Conservation (phyloP, 1,139 yeast species). For the Suhomyces ambrosiae region DNA sequence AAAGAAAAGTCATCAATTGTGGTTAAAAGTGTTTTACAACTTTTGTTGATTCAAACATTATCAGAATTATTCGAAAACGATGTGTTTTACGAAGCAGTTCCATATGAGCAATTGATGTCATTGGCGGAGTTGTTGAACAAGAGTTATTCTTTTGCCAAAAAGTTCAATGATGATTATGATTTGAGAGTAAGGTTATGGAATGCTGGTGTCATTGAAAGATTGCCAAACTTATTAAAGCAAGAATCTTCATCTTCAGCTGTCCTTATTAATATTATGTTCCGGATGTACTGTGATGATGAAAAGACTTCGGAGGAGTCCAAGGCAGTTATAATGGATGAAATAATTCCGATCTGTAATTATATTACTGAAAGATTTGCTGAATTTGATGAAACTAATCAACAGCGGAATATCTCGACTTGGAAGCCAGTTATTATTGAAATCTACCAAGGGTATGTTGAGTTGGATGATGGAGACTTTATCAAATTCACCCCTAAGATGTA, state of each 20-base stretch:
- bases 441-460: conserved; percentile 74
- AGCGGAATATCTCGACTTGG: conserved; percentile 82
- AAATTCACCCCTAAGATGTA: conserved; percentile 68
- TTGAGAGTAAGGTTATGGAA: conserved; percentile 85
- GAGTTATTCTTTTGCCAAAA: conserved; percentile 81
- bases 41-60: conserved; percentile 83
- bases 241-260: conserved; percentile 91
- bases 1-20: conserved; percentile 78
- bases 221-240: conserved; percentile 89
- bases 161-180: conserved; percentile 86
- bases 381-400: conserved; percentile 75
- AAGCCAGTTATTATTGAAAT: conserved; percentile 90
- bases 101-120: conserved; percentile 60
- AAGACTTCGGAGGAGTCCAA: conserved; percentile 40
- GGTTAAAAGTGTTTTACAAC: conserved; percentile 87
- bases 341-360: conserved; percentile 72
- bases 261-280: conserved; percentile 76
- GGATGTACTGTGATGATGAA: conserved; percentile 73
- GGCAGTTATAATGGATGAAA: conserved; percentile 48
- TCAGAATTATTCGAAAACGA: conserved; percentile 78
- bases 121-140: conserved; percentile 61
- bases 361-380: conserved; percentile 70
- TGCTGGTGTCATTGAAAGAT: conserved; percentile 87
- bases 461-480: conserved; percentile 75
- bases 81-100: conserved; percentile 67